Base-by-base conservation (phyloP, 805 yeast genomes). In the Hanseniaspora hatyaiensis region DNA sequence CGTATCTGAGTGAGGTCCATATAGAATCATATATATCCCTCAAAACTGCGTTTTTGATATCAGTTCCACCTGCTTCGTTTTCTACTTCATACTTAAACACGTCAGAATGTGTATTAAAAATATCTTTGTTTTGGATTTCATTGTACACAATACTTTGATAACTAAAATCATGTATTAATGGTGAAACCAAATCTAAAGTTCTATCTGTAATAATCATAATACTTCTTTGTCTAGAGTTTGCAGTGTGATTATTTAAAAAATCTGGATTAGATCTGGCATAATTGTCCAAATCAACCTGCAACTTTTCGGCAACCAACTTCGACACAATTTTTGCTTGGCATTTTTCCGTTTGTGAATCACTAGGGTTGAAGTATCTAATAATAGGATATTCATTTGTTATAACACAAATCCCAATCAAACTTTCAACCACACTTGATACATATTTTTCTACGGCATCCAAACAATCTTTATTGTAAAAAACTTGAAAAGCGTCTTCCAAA, bases 121-220 rank as follows among this genome's bases (percentile, higher is more conserved):
- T 73, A 26, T 65, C 66, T 37, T 37, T 37, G 11, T 45, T 26
- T 18, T 40, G 40, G 1, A 72, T 71, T 23, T 81, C 64, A 61
- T 89, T 98, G 66, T 81, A 80, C 16, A 88, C 82, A 83, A 88
- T 79, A 4, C 96, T 88, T 64, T 89, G 94, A 63, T 88, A 92
- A 20, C 81, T 75, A 63, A 88, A 85, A 60, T 86, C 95, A 62
- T 92, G 97, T 47, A 88, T 64, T 40, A 92, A 60, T 0, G 96
- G 95, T 6, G 92, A 82, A 56, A 75, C 75, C 41, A 82, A 67
- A 61, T 94, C 98, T 59, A 87, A 60, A 1, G 94, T 72, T 52
- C 99, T 71, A 62, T 92, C 98, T 2, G 83, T 69, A 16, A 92
- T 75, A 29, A 92, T 62, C 53, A 89, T 70, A 0, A 83, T 70